Base-by-base conservation (phyloP, 73 alveolate genomes). In the Blepharisma stoltei region DNA sequence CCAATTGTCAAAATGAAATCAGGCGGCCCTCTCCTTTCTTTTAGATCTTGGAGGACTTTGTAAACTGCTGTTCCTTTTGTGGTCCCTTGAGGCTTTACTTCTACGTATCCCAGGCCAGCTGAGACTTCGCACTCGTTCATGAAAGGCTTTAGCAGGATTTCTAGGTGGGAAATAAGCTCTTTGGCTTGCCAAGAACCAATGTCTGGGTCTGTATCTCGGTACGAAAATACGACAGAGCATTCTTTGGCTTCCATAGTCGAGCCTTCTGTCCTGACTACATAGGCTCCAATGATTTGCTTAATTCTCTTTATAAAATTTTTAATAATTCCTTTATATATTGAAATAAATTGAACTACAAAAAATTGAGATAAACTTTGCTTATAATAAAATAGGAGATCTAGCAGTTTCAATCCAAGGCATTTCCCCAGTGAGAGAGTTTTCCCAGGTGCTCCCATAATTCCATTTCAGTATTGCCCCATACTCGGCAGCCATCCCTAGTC, bases 191-290 rank as follows among this genome's bases (percentile, higher is more conserved):
- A 68, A 32, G 81, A 71, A 5, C 95, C 95, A 14, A 68, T 70
- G 69, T 88, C 95, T 46, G 87, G 89, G 60, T 86, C 95, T 1
- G 80, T 46, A 21, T 84, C 85, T n/a, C 60, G 7, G 81, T 83
- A 88, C 44, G 73, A 77, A 89, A 89, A 88, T 6, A 55, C 71
- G 21, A 88, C 82, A 76, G 76, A 52, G 18, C 85, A 67, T 46
- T 88, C 91, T 70, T 83, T 88, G 52, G 71, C 89, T 83, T 88
- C 95, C 43, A 88, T 78, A 54, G 53, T 83, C 0, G 95, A 78
- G 21, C 95, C 95, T n/a, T 88, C 95, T 38, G 95, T 88, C 37
- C 81, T 82, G 67, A 71, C 90, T 23, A 86, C 83, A 65, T 82
- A 86, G 21, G 67, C 65, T 53, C 73, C 53, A 88, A 86, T 86